A percentile compares a stretch with the other conserved stretches of the same genome.
phyloP scores from a whole-genome alignment of 306 rosid genomes.

The Nissolia schottii region DNA sequence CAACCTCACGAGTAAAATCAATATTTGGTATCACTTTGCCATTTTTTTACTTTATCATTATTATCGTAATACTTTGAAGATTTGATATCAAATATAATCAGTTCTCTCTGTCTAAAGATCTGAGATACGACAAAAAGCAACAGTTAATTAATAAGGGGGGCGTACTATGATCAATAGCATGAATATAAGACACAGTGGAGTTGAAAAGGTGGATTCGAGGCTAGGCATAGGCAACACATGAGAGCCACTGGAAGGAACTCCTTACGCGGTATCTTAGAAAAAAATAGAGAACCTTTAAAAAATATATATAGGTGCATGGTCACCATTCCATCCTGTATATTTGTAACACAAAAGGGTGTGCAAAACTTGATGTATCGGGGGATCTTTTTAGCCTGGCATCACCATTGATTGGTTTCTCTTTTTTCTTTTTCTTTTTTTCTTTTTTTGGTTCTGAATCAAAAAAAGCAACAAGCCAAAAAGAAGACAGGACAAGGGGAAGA shows the following conservation, averaged over 20 bases:
- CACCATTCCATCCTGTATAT: conserved; percentile 22
- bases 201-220: conserved; percentile 28
- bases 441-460: conserved; percentile 10
- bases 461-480: neutral
- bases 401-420: neutral
- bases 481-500: conserved; percentile 12
- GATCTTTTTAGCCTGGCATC: conserved; percentile 26
- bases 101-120: neutral
- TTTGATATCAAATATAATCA: neutral
- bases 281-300: conserved; percentile 26
- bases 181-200: neutral
- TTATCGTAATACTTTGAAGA: neutral
- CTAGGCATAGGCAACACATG: conserved; percentile 19
- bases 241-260: conserved; percentile 30
- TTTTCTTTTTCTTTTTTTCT: neutral
- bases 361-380: neutral
- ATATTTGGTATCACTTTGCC: too few relatives aligned
- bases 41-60: neutral
- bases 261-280: conserved; percentile 26
- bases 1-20: too few relatives aligned
- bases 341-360: conserved; percentile 19
- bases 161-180: too few relatives aligned
- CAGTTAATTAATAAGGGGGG: neutral
- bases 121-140: conserved; percentile 2
- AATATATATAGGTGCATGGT: conserved; percentile 46